Percentiles rank a stretch among this genome's conserved stretches.
These are phyloP conservation scores for Geranium brycei DNA, from an alignment of 345 rosid genomes.

Conservation along the genomic window DNA sequence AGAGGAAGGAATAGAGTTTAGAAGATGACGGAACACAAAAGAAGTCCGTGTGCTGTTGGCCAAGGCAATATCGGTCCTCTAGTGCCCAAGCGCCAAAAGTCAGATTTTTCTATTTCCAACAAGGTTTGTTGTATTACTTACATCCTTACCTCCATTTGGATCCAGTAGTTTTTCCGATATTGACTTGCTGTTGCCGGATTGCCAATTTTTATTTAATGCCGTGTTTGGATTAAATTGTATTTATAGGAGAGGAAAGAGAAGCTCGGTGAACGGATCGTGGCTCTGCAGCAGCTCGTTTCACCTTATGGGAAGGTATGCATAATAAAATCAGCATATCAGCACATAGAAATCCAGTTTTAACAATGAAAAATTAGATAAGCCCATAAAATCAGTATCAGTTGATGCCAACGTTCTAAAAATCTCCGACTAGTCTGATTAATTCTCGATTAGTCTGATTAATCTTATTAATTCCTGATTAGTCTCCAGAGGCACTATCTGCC, in stretches of 20 bases:
- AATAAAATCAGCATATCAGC: too few species aligned
- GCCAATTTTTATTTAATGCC: background rate
- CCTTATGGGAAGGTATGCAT: slow-evolving; percentile 81
- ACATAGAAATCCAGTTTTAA: background rate
- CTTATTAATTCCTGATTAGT: too few species aligned
- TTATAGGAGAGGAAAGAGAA: slow-evolving; percentile 77
- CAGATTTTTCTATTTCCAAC: slow-evolving; percentile 51
- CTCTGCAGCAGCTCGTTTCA: slow-evolving; percentile 90
- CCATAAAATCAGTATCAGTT: background rate
- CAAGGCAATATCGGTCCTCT: slow-evolving; percentile 40
- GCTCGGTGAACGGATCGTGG: slow-evolving; percentile 67
- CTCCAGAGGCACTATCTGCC: too few species aligned
- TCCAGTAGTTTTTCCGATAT: background rate
- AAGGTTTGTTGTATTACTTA: slow-evolving; percentile 38
- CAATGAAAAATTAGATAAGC: background rate
- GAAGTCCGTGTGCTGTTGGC: slow-evolving; percentile 55
- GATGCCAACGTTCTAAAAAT: too few species aligned
- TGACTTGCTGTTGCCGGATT: background rate
- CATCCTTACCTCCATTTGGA: background rate
- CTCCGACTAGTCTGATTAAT: too few species aligned
- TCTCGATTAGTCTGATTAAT: too few species aligned
- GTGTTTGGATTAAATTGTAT: too few species aligned
- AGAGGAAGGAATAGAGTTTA: slow-evolving; percentile 22
- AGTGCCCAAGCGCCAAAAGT: slow-evolving; percentile 60
- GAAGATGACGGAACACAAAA: slow-evolving; percentile 78